These are phyloP conservation scores for Russula olivacea DNA, from an alignment of 768 basidiomycete genomes.

Conservation along the genomic window DNA sequence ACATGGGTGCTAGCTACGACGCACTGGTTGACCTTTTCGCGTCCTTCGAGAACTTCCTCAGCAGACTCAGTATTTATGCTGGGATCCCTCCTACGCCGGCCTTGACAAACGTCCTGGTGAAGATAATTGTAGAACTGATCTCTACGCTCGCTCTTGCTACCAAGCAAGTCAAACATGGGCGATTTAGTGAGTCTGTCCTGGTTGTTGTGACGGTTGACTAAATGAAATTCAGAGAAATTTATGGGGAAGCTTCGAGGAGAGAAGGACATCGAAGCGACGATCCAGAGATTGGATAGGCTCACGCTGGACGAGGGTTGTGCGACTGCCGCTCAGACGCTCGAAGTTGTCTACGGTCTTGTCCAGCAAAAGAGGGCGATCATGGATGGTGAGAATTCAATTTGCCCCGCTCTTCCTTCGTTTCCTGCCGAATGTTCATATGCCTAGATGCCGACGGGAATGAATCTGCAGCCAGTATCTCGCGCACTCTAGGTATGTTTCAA, in stretches of 20 bases:
- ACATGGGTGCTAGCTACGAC: background rate
- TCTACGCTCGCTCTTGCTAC: background rate
- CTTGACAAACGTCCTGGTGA: background rate
- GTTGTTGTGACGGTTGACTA: background rate
- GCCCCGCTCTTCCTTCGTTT: background rate
- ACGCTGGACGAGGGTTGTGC: slow-evolving; percentile 1
- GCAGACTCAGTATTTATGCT: background rate
- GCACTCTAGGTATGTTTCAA: background rate
- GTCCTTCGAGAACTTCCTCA: slow-evolving; percentile 4
- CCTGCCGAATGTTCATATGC: background rate
- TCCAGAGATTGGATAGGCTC: background rate
- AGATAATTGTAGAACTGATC: slow-evolving; percentile 4
- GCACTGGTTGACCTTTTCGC: background rate
- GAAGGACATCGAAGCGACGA: background rate
- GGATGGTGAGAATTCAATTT: background rate
- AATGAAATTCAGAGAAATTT: slow-evolving; percentile 1
- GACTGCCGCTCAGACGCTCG: background rate
- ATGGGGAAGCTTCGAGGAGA: slow-evolving; percentile 1
- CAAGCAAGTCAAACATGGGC: background rate
- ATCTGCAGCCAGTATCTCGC: background rate
- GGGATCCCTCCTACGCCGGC: background rate
- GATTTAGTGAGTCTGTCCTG: background rate
- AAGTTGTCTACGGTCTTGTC: background rate
- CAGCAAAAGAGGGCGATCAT: background rate
- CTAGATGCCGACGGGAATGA: background rate